Evolutionary conservation across 2,329 filamentous ascomycete genomes (phyloP).

Genomic region (Sporothrix mexicana): DNA sequence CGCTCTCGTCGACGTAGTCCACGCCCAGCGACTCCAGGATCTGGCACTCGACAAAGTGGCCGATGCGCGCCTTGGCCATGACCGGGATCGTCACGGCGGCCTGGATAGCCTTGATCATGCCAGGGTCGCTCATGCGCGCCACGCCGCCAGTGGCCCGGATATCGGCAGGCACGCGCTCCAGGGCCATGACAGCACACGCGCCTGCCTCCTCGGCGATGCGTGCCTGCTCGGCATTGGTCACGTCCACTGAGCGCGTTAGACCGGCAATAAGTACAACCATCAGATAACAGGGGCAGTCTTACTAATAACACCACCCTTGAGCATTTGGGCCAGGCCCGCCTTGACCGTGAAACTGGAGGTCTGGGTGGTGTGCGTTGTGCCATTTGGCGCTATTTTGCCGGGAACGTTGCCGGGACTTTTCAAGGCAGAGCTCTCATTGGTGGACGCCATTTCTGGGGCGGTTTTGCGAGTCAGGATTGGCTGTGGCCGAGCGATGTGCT

Average conservation of each 20-base stretch:
- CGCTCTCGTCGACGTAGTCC: slow-evolving; percentile 98
- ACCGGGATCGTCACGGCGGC: slow-evolving; percentile 93
- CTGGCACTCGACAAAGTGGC: slow-evolving; percentile 98
- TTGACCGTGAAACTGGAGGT: slow-evolving; percentile 78
- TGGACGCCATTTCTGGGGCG: slow-evolving; percentile 27
- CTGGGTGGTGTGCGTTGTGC: slow-evolving; percentile 43
- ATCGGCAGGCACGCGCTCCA: slow-evolving; percentile 96
- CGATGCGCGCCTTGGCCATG: slow-evolving; percentile 98
- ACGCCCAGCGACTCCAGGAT: slow-evolving; percentile 94
- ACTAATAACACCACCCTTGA: slow-evolving; percentile 97
- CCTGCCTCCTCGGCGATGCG: slow-evolving; percentile 97
- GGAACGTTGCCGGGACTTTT: slow-evolving; percentile 31
- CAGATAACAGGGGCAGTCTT: no score
- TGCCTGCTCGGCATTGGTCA: slow-evolving; percentile 90
- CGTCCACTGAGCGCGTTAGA: slow-evolving; percentile 69
- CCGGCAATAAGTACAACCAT: no score
- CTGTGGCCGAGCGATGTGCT: slow-evolving; percentile 13
- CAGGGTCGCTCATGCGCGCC: slow-evolving; percentile 93
- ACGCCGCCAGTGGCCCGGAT: slow-evolving; percentile 93
- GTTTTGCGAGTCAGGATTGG: slow-evolving; percentile 26
- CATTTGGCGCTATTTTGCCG: slow-evolving; percentile 32
- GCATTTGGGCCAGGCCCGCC: slow-evolving; percentile 93
- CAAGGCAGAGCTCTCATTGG: slow-evolving; percentile 29
- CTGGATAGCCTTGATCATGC: slow-evolving; percentile 96
- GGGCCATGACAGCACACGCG: slow-evolving; percentile 95